phyloP scores from a whole-genome alignment of 2,329 filamentous ascomycete species.

The Pyricularia sp. region DNA sequence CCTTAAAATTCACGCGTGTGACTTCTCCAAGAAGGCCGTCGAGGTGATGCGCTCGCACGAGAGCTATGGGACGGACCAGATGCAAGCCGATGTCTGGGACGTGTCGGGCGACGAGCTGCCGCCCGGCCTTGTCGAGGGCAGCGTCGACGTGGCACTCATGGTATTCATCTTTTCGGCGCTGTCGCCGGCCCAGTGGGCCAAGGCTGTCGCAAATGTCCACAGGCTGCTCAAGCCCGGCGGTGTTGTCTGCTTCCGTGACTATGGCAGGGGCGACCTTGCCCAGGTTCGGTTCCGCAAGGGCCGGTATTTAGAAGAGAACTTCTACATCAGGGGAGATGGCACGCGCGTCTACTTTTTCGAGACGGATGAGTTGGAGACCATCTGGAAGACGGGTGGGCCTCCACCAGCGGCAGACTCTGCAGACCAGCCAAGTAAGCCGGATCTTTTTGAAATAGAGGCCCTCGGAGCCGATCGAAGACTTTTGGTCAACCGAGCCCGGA shows the following conservation, averaged over 20 bases:
- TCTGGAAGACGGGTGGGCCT: slow-evolving; percentile 48
- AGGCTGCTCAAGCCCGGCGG: slow-evolving; percentile 83
- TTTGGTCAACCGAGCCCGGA: slow-evolving; percentile 82
- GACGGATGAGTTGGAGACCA: slow-evolving; percentile 65
- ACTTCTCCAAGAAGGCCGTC: slow-evolving; percentile 92
- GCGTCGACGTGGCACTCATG: slow-evolving; percentile 85
- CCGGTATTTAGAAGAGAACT: slow-evolving; percentile 89
- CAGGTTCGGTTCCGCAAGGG: slow-evolving; percentile 97
- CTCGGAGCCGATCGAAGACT: slow-evolving; percentile 80
- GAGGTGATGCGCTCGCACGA: slow-evolving; percentile 80
- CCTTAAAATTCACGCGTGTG: slow-evolving; percentile 83
- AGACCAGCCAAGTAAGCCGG: slow-evolving; percentile 10
- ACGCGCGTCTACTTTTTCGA: slow-evolving; percentile 98
- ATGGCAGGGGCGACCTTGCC: slow-evolving; percentile 88
- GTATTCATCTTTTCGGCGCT: slow-evolving; percentile 97
- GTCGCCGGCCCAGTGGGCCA: slow-evolving; percentile 73
- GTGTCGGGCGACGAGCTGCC: slow-evolving; percentile 65
- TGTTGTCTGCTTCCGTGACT: slow-evolving; percentile 91
- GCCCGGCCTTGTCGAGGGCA: slow-evolving; percentile 65
- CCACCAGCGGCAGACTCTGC: background rate
- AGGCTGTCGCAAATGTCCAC: slow-evolving; percentile 73
- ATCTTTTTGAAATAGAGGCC: slow-evolving; percentile 60
- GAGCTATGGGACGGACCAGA: slow-evolving; percentile 56
- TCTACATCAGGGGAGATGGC: slow-evolving; percentile 91
- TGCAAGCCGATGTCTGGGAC: slow-evolving; percentile 95